Evolutionary conservation across 139 green algal genomes (phyloP), one percentile per base, ranked within the genome.

Genomic region (Chlorella sp.): DNA sequence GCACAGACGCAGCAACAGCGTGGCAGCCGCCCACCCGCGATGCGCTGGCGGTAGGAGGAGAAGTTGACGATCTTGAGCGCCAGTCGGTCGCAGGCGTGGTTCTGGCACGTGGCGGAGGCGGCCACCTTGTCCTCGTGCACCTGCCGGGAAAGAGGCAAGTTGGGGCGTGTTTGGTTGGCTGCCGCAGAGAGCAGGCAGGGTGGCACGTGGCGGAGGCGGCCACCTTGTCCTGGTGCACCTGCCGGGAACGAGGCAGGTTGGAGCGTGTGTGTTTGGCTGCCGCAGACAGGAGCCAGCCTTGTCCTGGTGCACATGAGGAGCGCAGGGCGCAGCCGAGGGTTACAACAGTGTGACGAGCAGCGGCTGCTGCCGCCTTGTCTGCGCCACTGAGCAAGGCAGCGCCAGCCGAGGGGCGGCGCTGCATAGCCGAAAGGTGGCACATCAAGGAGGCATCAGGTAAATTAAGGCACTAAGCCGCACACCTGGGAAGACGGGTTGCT

Each of bases 41-140:
- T 17, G 24, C 38, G 41, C 51, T 85, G 78, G 36, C 41, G 32
- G 64, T 76, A 74, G n/a, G 60, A 77, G 0, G 81, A 80, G 74
- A 90, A 88, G 77, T 89, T 90, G 65, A 91, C 74, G 32, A 94
- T 79, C 84, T 92, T 92, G 81, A 93, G 58, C 6, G 82, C 73
- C 14, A 92, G 11, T 2, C 56, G 30, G 34, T 48, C 80, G 85
- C 90, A 93, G 38, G 70, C 67, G 26, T 26, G n/a, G 60, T 84
- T 77, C 72, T 87, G 81, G 87, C 90, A 93, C 69, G 89, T 93
- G 69, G 87, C 79, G 1, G 89, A 92, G 19, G 69, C 75, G 11
- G 58, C 84, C 40, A 89, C 62, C 44, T 43, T 87, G 24, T 83
- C 62, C 40, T 76, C 60, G 34, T 74, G 62, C 32, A 75, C 75